A percentile compares a stretch with the other conserved stretches of the same genome.
Conservation (phyloP, 2,329 filamentous ascomycete genomes). For the Lecanicillium sp. region DNA sequence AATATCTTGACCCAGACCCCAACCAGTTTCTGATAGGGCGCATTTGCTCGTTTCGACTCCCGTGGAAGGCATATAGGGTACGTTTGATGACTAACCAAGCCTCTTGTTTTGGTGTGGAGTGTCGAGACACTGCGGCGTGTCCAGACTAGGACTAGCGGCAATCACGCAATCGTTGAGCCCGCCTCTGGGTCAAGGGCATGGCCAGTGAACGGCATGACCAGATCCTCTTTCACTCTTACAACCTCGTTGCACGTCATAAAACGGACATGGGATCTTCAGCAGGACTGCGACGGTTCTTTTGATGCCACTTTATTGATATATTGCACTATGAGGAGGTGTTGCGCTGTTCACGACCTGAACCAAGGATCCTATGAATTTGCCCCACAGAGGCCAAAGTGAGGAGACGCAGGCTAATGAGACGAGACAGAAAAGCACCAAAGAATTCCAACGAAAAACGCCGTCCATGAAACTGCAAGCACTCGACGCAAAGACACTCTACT, state of each 20-base stretch:
- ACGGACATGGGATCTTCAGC: slow-evolving; percentile 6
- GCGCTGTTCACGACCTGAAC: slow-evolving; percentile 1
- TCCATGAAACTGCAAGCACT: slow-evolving; percentile 10
- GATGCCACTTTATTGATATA: slow-evolving; percentile 16
- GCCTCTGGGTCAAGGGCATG: slow-evolving; percentile 16
- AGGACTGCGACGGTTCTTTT: slow-evolving; percentile 18
- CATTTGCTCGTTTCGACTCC: no score
- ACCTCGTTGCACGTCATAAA: slow-evolving; percentile 17
- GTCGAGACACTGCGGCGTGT: neutral
- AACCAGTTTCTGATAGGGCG: no score
- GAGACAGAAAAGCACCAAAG: slow-evolving; percentile 10
- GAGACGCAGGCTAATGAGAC: slow-evolving; percentile 10
- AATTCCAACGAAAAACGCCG: slow-evolving; percentile 12
- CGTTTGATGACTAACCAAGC: slow-evolving; percentile 1
- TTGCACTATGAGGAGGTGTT: slow-evolving; percentile 11
- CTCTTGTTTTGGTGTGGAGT: neutral
- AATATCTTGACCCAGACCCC: no score
- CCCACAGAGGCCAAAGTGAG: slow-evolving; percentile 6
- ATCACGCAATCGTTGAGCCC: slow-evolving; percentile 28
- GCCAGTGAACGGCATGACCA: slow-evolving; percentile 18
- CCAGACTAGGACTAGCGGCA: slow-evolving; percentile 21
- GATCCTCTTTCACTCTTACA: slow-evolving; percentile 15
- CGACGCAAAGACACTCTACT: slow-evolving; percentile 21
- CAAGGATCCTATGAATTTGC: slow-evolving; percentile 3
- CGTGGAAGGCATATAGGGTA: no score